Evolutionary conservation across 2,329 filamentous ascomycete species (phyloP), one percentile per base, ranked within the genome.

Genomic region (Shiraia bambusicola): DNA sequence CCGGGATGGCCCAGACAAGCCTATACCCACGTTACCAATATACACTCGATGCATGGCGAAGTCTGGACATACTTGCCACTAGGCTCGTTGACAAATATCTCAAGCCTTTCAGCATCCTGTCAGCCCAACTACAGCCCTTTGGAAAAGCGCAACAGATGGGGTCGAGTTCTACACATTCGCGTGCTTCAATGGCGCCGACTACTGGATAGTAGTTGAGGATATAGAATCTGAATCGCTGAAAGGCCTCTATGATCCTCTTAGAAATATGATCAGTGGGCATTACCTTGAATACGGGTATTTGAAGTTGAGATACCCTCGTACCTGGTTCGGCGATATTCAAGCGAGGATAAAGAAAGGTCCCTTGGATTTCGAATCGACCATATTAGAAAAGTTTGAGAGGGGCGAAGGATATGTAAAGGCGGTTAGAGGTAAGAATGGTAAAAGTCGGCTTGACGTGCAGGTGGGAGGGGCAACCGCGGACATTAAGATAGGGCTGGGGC

Each of bases 251-350:
- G 37, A 50, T 35, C 48, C 51, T 11, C 34, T 52, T 22, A 35
- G 43, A 13, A 47, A 49, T 11, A 45, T 34, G 22, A 29, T 32
- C 11, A 54, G 51, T 34, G 28, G 43, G n/a, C 51, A 54, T 32
- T 11, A 34, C 13, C 37, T 42, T 16, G 35, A 17, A 1, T 26
- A 49, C 11, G 51, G 45, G n/a, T 24, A 12, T 30, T 30, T 54
- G 14, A 6, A 19, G 30, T 22, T 52, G 30, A 35, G 14, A n/a
- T 54, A 52, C 32, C 26, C 35, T 4, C 35, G 28, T 38, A 35
- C 16, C 34, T 54, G 51, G 51, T 52, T 24, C 14, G 49, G 51
- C 11, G 36, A 46, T 14, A 37, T 52, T 37, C 45, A 54, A 31
- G 51, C 16, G n/a, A 26, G 29, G 12, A 46, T 48, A 17, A 19